Conservation (phyloP, 1,284 basidiomycete species). For the Dichomitus squalens region DNA sequence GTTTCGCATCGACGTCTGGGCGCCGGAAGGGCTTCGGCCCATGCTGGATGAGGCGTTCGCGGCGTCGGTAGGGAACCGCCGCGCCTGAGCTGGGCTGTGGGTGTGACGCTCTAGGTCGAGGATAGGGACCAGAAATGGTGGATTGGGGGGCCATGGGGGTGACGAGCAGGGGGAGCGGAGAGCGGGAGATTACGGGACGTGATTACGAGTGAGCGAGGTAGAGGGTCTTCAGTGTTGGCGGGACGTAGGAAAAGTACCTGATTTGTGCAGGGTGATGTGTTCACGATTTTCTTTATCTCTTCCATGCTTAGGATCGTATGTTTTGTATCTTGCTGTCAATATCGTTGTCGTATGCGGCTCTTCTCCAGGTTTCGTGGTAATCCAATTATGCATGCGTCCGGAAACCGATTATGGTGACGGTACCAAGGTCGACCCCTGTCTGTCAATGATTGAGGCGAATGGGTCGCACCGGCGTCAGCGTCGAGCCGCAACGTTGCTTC, state of each 20-base stretch:
- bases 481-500: background rate
- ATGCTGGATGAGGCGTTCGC: background rate
- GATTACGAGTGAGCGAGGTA: background rate
- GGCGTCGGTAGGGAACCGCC: conserved; percentile 9
- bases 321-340: conserved; percentile 4
- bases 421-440: background rate
- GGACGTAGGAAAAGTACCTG: background rate
- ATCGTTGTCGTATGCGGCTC: no score
- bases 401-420: no score
- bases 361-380: no score
- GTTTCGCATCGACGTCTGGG: background rate
- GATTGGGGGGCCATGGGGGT: background rate
- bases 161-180: background rate
- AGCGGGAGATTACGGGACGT: background rate
- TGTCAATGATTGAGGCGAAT: background rate
- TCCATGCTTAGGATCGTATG: background rate
- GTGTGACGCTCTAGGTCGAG: background rate
- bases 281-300: background rate
- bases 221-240: background rate
- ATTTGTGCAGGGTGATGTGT: background rate
- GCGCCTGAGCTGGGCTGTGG: conserved; percentile 2
- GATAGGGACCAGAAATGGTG: background rate
- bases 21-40: background rate
- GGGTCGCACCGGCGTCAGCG: background rate
- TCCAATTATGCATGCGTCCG: background rate